These are phyloP conservation scores for Platismatia glauca DNA, from an alignment of 495 filamentous ascomycete genomes.

Conservation along the genomic window DNA sequence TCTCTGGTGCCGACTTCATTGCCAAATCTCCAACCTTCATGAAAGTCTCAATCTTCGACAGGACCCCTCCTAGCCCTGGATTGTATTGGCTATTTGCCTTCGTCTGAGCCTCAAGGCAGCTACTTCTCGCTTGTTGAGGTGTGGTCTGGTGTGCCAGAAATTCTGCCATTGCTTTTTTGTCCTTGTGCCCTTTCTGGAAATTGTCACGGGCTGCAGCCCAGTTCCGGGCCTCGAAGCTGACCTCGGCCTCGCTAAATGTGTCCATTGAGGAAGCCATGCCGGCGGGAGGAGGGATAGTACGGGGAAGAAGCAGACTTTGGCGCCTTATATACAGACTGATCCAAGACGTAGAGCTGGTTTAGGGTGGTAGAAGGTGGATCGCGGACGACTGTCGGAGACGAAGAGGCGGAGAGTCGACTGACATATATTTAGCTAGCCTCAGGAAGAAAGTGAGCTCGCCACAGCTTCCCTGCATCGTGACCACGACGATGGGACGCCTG, in stretches of 20 bases:
- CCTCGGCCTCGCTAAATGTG: not conserved
- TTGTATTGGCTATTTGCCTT: not conserved
- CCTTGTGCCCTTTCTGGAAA: conserved; percentile 3
- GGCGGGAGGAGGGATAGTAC: not conserved
- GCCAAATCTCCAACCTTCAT: not conserved
- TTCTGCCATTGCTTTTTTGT: not conserved
- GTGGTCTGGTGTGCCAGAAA: conserved; percentile 2
- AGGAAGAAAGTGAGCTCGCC: not conserved
- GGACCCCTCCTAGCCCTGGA: not conserved
- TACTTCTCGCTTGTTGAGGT: not conserved
- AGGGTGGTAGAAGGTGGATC: not conserved
- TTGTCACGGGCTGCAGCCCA: conserved; percentile 2
- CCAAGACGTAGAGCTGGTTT: not conserved
- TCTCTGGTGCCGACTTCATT: not conserved
- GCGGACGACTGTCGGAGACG: not conserved
- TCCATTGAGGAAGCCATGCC: conserved; percentile 5
- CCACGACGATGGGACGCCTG: not conserved
- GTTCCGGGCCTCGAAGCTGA: conserved; percentile 3
- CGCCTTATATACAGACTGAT: not conserved
- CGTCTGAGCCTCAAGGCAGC: not conserved
- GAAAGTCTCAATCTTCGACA: not conserved
- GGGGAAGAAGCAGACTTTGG: not conserved
- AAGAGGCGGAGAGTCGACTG: not conserved
- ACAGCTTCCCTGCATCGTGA: not conserved
- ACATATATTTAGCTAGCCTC: not conserved